Evolutionary conservation across 2,329 filamentous ascomycete species (phyloP), one percentile per base, ranked within the genome.

Genomic region (Cytospora mali): DNA sequence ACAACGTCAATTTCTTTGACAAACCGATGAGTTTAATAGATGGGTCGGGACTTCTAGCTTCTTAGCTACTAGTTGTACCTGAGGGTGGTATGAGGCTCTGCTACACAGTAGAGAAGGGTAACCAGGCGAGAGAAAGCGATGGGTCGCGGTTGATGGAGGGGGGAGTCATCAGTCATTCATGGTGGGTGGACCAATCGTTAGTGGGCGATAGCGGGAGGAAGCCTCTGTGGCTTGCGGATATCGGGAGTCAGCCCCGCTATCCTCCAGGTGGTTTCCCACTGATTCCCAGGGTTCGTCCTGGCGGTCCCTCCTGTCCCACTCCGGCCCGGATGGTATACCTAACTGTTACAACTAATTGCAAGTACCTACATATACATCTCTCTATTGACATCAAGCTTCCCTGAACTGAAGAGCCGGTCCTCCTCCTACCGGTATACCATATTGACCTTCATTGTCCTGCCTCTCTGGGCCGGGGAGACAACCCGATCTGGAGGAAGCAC

Each of bases 1-100:
- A 49, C 58, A 27, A 11, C 6, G 42, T n/a, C 27, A 18, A 25
- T 55, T 13, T 31, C 21, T 55, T 21, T 42, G 58, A 55, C 51
- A 50, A 50, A 50, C 28, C 21, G 23, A 50, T 21, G n/a, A 25
- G 3, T 25, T 50, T 14, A 55, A 55, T 25, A 55, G 35, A 28
- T 39, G 35, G 35, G 35, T 39, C 35, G 14, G n/a, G 16, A 39
- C 35, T 4, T 18, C 16, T n/a, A 39, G 16, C 14, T 39, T 14
- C 35, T 39, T 39, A 39, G 16, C n/a, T 39, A 14, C 16, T n/a
- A 6, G 35, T 39, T 39, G 10, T 35, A 35, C 33, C 33, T 16
- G 13, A 35, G 5, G 13, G 16, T 14, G 13, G 33, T 14, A 39
- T 39, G 35, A 39, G 16, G 35, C 16, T 39, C 35, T 39, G 16